Evolutionary conservation across 768 basidiomycete genomes (phyloP).

Genomic region (Russula lepida): DNA sequence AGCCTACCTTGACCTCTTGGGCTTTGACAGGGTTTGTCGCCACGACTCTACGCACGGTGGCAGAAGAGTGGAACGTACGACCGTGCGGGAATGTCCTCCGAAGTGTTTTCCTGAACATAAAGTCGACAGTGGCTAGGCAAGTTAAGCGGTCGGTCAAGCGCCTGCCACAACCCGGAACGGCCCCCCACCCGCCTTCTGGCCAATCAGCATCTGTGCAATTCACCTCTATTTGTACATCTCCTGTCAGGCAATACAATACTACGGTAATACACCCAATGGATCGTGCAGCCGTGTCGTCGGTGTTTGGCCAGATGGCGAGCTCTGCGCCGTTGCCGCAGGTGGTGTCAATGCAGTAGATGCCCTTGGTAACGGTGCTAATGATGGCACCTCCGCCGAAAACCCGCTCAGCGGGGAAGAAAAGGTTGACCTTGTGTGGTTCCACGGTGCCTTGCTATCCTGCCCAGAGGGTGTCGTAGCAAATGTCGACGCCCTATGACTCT

Average conservation of each 20-base stretch:
- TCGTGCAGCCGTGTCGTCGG: constrained; percentile 23
- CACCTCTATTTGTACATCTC: neutral
- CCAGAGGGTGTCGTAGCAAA: constrained; percentile 12
- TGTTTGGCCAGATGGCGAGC: constrained; percentile 19
- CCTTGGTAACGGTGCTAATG: constrained; percentile 46
- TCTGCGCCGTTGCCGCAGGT: constrained; percentile 8
- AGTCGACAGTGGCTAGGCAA: constrained; percentile 22
- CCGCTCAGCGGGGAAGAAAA: constrained; percentile 29
- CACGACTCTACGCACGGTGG: constrained; percentile 50
- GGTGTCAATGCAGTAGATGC: constrained; percentile 28
- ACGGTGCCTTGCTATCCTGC: constrained; percentile 35
- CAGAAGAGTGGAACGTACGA: constrained; percentile 58
- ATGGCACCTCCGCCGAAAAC: constrained; percentile 30
- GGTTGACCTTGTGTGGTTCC: constrained; percentile 48
- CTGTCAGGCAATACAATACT: constrained; percentile 2
- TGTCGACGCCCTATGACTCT: constrained; percentile 18
- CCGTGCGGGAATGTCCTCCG: constrained; percentile 41
- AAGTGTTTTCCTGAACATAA: constrained; percentile 56
- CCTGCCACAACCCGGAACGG: neutral
- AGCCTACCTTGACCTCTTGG: constrained; percentile 68
- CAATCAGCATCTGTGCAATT: constrained; percentile 18
- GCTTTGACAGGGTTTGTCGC: constrained; percentile 72
- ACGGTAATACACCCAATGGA: constrained; percentile 26
- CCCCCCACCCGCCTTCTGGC: neutral
- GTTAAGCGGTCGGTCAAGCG: neutral